Evolutionary conservation across 495 filamentous ascomycete genomes (phyloP).

Genomic region (Annulohypoxylon nitens): DNA sequence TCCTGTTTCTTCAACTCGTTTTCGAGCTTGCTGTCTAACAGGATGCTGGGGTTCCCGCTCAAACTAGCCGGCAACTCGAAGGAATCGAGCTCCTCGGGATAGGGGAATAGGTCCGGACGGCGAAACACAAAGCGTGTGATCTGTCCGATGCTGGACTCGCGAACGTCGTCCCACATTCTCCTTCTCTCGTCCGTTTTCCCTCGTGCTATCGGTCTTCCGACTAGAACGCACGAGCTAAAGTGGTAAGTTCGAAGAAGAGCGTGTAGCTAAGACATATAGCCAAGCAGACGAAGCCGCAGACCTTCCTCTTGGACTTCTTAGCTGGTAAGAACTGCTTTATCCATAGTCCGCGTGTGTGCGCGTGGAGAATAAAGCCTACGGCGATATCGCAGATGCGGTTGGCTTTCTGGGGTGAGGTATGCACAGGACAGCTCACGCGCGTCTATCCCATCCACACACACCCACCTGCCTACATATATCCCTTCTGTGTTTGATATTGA

Average conservation of each 20-base stretch:
- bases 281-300: neutral
- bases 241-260: constrained; percentile 1
- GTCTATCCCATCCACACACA: constrained; percentile 23
- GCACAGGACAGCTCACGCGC: constrained; percentile 28
- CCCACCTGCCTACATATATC: constrained; percentile 26
- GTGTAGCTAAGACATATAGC: constrained; percentile 11
- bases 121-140: constrained; percentile 61
- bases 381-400: constrained; percentile 34
- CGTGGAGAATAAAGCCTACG: neutral
- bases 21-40: constrained; percentile 53
- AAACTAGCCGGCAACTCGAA: constrained; percentile 66
- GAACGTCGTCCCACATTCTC: constrained; percentile 54
- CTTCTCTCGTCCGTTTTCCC: constrained; percentile 3
- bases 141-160: constrained; percentile 69
- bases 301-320: neutral
- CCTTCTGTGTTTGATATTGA: constrained; percentile 31
- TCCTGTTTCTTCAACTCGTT: constrained; percentile 26
- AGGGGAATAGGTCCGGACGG: constrained; percentile 62
- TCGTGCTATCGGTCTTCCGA: constrained; percentile 9
- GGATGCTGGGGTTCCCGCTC: constrained; percentile 59
- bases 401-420: constrained; percentile 11
- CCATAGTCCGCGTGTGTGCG: neutral
- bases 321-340: constrained; percentile 2
- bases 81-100: constrained; percentile 66
- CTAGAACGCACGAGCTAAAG: constrained; percentile 4